Evolutionary conservation across 305 asterid species (phyloP).

Genomic region (Solanum hybrid): DNA sequence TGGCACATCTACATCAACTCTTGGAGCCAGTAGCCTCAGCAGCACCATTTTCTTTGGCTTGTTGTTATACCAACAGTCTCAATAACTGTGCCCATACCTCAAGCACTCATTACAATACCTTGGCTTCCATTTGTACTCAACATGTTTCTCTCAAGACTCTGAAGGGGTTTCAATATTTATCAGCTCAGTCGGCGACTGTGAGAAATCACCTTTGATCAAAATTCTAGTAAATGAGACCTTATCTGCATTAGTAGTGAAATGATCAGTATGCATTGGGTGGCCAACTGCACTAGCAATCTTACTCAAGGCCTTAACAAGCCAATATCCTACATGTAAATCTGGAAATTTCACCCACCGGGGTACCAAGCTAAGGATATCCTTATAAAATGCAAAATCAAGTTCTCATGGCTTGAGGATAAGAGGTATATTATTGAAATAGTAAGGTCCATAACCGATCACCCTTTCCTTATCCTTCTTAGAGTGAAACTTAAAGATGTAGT

Average conservation of each 20-base stretch:
- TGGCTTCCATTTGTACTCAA: background rate
- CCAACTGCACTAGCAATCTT: background rate
- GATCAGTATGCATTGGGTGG: background rate
- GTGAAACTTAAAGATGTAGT: background rate
- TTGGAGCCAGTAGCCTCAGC: background rate
- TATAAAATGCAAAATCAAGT: background rate
- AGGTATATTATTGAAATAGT: background rate
- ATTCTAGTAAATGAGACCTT: background rate
- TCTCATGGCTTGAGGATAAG: background rate
- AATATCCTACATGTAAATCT: background rate
- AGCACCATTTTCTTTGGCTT: background rate
- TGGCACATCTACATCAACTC: background rate
- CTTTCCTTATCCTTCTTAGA: background rate
- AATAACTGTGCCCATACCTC: background rate
- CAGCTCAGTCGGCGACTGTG: background rate
- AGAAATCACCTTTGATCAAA: too few species aligned
- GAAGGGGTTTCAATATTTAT: background rate
- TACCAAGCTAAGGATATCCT: background rate
- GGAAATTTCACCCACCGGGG: background rate
- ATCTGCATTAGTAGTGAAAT: background rate
- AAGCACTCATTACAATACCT: background rate
- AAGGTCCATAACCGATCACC: background rate
- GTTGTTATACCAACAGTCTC: background rate
- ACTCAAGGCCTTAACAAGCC: background rate
- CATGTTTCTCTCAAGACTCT: background rate